phyloP scores from a whole-genome alignment of 1,139 yeast genomes.

The Suhomyces wounanorum region DNA sequence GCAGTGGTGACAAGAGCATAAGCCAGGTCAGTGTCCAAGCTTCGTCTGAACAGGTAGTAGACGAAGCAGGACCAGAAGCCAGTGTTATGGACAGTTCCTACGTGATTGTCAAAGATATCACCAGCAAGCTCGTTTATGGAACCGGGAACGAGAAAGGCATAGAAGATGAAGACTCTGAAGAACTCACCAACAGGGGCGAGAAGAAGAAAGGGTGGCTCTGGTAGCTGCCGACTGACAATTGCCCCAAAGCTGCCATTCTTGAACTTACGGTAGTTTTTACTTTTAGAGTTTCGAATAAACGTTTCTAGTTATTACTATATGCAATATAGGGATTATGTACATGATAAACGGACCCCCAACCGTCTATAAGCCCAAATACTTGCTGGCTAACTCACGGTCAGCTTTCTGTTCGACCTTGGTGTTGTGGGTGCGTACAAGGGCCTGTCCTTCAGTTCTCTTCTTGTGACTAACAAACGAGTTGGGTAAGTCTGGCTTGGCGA shows the following conservation, averaged over 20 bases:
- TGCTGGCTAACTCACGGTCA: constrained; percentile 36
- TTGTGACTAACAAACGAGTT: constrained; percentile 67
- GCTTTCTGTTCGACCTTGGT: constrained; percentile 26
- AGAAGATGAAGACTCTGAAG: constrained; percentile 18
- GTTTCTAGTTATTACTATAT: constrained; percentile 6
- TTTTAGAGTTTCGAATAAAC: constrained; percentile 6
- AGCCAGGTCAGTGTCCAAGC: not conserved
- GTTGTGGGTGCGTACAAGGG: constrained; percentile 34
- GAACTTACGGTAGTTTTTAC: not conserved
- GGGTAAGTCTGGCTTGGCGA: constrained; percentile 70
- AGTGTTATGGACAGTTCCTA: constrained; percentile 18
- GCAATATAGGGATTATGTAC: constrained; percentile 7
- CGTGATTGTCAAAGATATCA: constrained; percentile 19
- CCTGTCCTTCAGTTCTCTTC: constrained; percentile 43
- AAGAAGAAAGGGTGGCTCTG: constrained; percentile 35
- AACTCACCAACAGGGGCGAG: constrained; percentile 1
- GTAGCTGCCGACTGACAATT: constrained; percentile 16
- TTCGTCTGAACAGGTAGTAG: not conserved
- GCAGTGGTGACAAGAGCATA: not conserved
- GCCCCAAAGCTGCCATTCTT: no score
- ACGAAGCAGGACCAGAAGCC: not conserved
- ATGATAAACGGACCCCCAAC: constrained; percentile 1
- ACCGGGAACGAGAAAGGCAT: constrained; percentile 3
- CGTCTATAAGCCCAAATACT: constrained; percentile 23
- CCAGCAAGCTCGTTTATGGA: constrained; percentile 13